Conservation (phyloP, 768 basidiomycete species). For the Dendrothele bispora region DNA sequence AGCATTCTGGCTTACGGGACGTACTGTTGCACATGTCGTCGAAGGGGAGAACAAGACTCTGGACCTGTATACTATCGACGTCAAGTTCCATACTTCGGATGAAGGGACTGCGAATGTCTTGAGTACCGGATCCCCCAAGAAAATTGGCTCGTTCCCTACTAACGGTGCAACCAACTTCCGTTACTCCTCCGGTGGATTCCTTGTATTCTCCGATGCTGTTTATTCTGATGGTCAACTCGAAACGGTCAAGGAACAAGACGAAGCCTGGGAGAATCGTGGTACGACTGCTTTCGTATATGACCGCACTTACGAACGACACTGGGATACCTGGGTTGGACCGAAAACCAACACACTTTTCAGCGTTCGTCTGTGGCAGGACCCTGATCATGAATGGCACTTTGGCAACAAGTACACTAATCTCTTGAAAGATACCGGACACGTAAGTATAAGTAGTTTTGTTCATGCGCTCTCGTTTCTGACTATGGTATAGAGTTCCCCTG, state of each 20-base stretch:
- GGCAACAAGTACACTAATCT: conserved; percentile 56
- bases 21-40: conserved; percentile 71
- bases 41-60: conserved; percentile 50
- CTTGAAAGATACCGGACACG: conserved; percentile 68
- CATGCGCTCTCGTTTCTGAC: conserved; percentile 1
- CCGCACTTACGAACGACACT: conserved; percentile 67
- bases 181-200: conserved; percentile 52
- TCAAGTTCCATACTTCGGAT: conserved; percentile 41
- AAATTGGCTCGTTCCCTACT: conserved; percentile 69
- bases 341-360: conserved; percentile 76
- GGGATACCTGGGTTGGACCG: conserved; percentile 73
- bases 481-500: conserved; percentile 57
- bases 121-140: conserved; percentile 36
- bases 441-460: conserved; percentile 32
- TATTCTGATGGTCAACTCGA: conserved; percentile 74
- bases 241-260: conserved; percentile 67
- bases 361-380: conserved; percentile 50
- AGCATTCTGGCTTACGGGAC: conserved; percentile 74
- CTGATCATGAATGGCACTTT: conserved; percentile 53
- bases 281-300: conserved; percentile 75
- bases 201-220: conserved; percentile 87
- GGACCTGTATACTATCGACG: conserved; percentile 58
- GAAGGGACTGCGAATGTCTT: conserved; percentile 25
- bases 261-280: conserved; percentile 71
- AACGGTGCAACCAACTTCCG: conserved; percentile 71